Percentiles rank a stretch among this genome's conserved stretches.
phyloP scores from a whole-genome alignment of 2,329 filamentous ascomycete genomes.

The Botrytis cinerea region DNA sequence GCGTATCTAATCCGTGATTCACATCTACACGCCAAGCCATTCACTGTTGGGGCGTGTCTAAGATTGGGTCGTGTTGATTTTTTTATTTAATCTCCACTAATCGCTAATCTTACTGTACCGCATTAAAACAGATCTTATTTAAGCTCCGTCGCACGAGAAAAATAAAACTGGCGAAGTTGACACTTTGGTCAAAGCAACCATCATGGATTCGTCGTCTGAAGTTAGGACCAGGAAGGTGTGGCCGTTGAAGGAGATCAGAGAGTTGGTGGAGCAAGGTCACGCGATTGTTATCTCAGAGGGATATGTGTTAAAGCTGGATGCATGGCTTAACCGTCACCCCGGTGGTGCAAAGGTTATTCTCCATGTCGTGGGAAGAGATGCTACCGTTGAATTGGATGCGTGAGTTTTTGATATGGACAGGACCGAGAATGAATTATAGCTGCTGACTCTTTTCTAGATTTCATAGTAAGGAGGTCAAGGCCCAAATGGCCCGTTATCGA shows the following conservation, averaged over 20 bases:
- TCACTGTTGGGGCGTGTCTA: slow-evolving; percentile 3
- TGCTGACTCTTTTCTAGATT: slow-evolving; percentile 54
- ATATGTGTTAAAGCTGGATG: slow-evolving; percentile 77
- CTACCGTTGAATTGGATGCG: slow-evolving; percentile 91
- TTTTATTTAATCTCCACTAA: slow-evolving; percentile 13
- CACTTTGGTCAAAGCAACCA: slow-evolving; percentile 18
- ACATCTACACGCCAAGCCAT: slow-evolving; percentile 7
- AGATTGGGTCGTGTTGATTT: slow-evolving; percentile 2
- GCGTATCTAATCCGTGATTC: not conserved
- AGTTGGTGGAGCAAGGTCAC: slow-evolving; percentile 18
- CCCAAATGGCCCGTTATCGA: slow-evolving; percentile 76
- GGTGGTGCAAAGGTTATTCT: slow-evolving; percentile 87
- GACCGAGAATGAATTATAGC: not conserved
- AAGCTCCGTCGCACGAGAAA: slow-evolving; percentile 4
- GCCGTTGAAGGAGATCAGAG: slow-evolving; percentile 19
- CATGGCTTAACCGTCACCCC: slow-evolving; percentile 87
- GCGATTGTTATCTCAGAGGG: slow-evolving; percentile 17
- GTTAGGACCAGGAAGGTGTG: slow-evolving; percentile 10
- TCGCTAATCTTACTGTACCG: slow-evolving; percentile 11
- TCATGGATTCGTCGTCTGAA: slow-evolving; percentile 13
- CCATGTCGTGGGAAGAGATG: slow-evolving; percentile 93
- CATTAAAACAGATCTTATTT: not conserved
- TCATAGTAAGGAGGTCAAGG: slow-evolving; percentile 75
- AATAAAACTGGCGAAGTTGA: not conserved
- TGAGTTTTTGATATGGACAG: slow-evolving; percentile 52